Evolutionary conservation across 2,329 filamentous ascomycete species (phyloP).

Genomic region (Penicillium thymicola): DNA sequence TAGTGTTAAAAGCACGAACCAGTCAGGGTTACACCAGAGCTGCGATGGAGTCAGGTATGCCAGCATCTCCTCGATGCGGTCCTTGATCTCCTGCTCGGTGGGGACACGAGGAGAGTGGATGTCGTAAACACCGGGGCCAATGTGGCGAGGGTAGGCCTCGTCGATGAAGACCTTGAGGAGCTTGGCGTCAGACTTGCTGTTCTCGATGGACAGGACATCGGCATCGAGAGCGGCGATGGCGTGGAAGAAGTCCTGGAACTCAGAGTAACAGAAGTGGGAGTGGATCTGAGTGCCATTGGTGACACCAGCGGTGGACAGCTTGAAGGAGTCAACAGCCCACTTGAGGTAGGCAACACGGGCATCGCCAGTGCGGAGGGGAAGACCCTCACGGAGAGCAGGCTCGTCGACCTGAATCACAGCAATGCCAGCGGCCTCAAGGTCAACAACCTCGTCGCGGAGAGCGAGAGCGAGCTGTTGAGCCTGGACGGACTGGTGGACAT

Average conservation of each 20-base stretch:
- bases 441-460: slow-evolving; percentile 95
- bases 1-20: not conserved
- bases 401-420: slow-evolving; percentile 99
- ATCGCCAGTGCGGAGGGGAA: slow-evolving; percentile 87
- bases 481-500: slow-evolving; percentile 98
- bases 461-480: slow-evolving; percentile 97
- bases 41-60: slow-evolving; percentile 95
- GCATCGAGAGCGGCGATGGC: slow-evolving; percentile 97
- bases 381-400: slow-evolving; percentile 98
- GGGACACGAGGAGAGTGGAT: slow-evolving; percentile 99
- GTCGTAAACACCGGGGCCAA: slow-evolving; percentile 98
- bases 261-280: slow-evolving; percentile 99
- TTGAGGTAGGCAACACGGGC: slow-evolving; percentile 96
- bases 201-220: slow-evolving; percentile 98
- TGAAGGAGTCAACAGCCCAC: slow-evolving; percentile 98
- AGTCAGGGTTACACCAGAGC: slow-evolving; percentile 99
- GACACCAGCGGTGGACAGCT: slow-evolving; percentile 88
- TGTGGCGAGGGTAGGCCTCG: slow-evolving; percentile 95
- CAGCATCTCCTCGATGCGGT: slow-evolving; percentile 97
- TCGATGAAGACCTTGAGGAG: slow-evolving; percentile 98
- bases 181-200: slow-evolving; percentile 99
- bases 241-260: slow-evolving; percentile 99
- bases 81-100: slow-evolving; percentile 96
- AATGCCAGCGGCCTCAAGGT: slow-evolving; percentile 94
- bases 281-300: slow-evolving; percentile 97